Evolutionary conservation across 169 alveolate species (phyloP).

Genomic region (Plasmodium berghei): DNA sequence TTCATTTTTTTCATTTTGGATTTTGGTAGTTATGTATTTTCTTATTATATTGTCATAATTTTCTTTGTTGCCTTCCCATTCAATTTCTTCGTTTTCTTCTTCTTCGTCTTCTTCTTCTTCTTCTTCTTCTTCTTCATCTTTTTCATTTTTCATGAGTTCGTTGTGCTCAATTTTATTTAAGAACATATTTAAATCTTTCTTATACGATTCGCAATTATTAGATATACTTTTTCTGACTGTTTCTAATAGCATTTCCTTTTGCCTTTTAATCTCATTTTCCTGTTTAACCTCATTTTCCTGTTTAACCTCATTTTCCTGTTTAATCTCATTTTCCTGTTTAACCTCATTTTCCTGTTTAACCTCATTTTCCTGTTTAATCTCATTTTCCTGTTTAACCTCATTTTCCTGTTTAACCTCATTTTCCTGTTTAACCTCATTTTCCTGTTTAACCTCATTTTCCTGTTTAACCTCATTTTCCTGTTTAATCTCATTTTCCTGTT

Average conservation of each 20-base stretch:
- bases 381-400: background rate
- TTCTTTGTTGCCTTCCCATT: too few species aligned
- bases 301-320: background rate
- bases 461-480: background rate
- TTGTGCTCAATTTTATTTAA: conserved; percentile 2
- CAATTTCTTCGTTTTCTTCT: background rate
- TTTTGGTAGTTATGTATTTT: background rate
- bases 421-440: conserved; percentile 4
- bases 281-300: background rate
- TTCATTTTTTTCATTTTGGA: background rate
- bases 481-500: background rate
- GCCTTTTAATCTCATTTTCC: background rate
- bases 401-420: background rate
- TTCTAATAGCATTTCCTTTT: background rate
- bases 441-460: background rate
- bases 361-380: background rate
- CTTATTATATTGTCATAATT: too few species aligned
- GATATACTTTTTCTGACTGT: conserved; percentile 12
- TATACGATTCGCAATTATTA: conserved; percentile 12
- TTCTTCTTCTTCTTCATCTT: background rate
- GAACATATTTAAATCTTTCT: conserved; percentile 17
- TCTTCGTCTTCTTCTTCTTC: background rate
- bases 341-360: background rate
- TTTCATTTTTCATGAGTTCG: background rate
- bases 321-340: background rate